Conservation (phyloP, 1,284 basidiomycete genomes). For the Ustilago tritici region DNA sequence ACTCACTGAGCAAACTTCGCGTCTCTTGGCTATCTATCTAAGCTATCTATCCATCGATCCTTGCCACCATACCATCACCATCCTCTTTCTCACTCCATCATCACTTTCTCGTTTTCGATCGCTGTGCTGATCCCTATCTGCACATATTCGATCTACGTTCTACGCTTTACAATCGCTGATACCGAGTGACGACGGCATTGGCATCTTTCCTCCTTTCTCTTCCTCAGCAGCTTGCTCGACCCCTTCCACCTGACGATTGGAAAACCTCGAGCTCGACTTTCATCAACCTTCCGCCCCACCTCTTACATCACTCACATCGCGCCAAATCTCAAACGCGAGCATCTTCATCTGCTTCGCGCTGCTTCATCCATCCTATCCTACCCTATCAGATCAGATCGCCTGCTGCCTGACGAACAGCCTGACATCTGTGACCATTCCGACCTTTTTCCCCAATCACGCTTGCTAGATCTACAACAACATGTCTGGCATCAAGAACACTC, state of each 20-base stretch:
- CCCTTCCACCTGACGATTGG: constrained; percentile 42
- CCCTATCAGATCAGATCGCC: constrained; percentile 19
- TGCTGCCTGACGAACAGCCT: constrained; percentile 51
- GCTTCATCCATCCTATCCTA: constrained; percentile 11
- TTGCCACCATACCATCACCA: constrained; percentile 37
- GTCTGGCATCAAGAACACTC: constrained; percentile 42
- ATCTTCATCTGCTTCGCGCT: constrained; percentile 1
- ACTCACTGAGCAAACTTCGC: constrained; percentile 1
- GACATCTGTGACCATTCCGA: constrained; percentile 15
- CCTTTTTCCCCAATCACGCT: not conserved
- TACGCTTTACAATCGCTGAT: constrained; percentile 17
- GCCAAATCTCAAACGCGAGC: constrained; percentile 7
- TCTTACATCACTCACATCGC: constrained; percentile 2
- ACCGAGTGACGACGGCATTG: constrained; percentile 52
- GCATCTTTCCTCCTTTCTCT: constrained; percentile 17
- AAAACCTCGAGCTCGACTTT: constrained; percentile 22
- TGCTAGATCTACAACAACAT: constrained; percentile 16
- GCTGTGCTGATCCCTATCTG: constrained; percentile 12
- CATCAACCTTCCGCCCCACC: constrained; percentile 1
- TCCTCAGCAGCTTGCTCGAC: constrained; percentile 21
- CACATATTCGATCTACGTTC: constrained; percentile 12
- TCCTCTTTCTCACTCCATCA: constrained; percentile 1
- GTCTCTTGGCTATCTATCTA: not conserved
- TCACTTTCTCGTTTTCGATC: constrained; percentile 12
- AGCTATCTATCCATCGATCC: not conserved